Conservation (phyloP, 1,284 basidiomycete species). For the Meira nashicola region DNA sequence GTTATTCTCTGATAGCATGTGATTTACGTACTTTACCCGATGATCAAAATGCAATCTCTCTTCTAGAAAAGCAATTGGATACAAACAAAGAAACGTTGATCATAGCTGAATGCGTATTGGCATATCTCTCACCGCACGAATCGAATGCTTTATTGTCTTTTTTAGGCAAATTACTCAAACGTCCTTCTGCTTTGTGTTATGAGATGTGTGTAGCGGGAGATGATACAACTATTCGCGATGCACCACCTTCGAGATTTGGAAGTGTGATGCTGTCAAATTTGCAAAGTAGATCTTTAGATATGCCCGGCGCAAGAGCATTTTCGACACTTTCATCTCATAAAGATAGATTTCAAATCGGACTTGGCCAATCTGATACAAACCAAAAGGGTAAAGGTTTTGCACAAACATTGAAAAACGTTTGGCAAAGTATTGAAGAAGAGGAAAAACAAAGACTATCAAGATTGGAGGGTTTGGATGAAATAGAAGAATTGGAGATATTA, state of each 20-base stretch:
- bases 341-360: slow-evolving; percentile 22
- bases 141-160: slow-evolving; percentile 27
- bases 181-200: slow-evolving; percentile 32
- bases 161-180: slow-evolving; percentile 18
- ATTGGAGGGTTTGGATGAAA: slow-evolving; percentile 48
- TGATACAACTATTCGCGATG: neutral
- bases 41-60: neutral
- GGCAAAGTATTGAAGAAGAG: slow-evolving; percentile 19
- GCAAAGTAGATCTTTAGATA: slow-evolving; percentile 30
- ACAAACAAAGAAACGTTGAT: slow-evolving; percentile 30
- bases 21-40: neutral
- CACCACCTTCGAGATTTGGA: slow-evolving; percentile 33
- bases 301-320: slow-evolving; percentile 40
- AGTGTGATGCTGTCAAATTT: slow-evolving; percentile 51
- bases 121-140: slow-evolving; percentile 31
- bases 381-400: slow-evolving; percentile 8
- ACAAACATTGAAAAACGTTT: slow-evolving; percentile 27
- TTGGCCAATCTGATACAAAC: slow-evolving; percentile 1
- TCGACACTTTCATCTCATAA: slow-evolving; percentile 29
- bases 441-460: slow-evolving; percentile 20
- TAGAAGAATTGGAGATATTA: slow-evolving; percentile 51
- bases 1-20: neutral
- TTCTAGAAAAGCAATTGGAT: slow-evolving; percentile 10
- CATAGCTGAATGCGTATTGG: slow-evolving; percentile 50
- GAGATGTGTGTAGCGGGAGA: slow-evolving; percentile 47